phyloP scores from a whole-genome alignment of 345 rosid genomes.

The Lepidium didymum region DNA sequence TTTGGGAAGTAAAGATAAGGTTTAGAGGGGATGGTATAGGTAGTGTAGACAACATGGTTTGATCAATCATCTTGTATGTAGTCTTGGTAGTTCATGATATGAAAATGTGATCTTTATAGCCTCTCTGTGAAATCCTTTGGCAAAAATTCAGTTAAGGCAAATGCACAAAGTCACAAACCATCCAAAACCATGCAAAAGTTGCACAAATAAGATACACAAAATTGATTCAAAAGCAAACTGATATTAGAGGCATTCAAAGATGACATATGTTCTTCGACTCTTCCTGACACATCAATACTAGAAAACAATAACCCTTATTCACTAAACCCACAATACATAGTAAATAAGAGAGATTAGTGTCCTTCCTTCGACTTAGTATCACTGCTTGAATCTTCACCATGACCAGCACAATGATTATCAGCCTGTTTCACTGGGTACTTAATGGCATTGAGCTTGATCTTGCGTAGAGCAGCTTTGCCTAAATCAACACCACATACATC shows the following conservation, averaged over 20 bases:
- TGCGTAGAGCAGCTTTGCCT: conserved; percentile 78
- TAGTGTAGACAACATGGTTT: conserved; percentile 7
- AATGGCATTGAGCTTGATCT: conserved; percentile 65
- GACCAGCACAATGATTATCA: conserved; percentile 13
- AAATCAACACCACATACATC: conserved; percentile 74
- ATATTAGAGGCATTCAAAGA: background rate
- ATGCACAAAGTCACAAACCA: background rate
- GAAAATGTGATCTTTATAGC: background rate
- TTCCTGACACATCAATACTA: background rate
- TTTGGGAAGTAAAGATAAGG: conserved; percentile 8
- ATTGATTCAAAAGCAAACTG: background rate
- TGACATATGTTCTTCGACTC: background rate
- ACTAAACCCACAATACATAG: background rate
- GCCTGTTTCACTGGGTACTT: conserved; percentile 55
- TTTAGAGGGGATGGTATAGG: conserved; percentile 27
- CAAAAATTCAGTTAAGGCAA: background rate
- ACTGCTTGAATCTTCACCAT: conserved; percentile 11
- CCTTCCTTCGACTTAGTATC: background rate
- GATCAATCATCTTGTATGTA: conserved; percentile 16
- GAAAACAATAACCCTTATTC: background rate
- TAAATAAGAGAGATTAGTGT: background rate
- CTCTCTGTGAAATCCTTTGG: background rate
- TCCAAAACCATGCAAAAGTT: background rate
- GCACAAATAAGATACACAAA: background rate
- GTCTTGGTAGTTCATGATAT: conserved; percentile 7